Evolutionary conservation across 176 grass and related monocot species (phyloP), one percentile per base, ranked within the genome.

Genomic region (Bromus sterilis): DNA sequence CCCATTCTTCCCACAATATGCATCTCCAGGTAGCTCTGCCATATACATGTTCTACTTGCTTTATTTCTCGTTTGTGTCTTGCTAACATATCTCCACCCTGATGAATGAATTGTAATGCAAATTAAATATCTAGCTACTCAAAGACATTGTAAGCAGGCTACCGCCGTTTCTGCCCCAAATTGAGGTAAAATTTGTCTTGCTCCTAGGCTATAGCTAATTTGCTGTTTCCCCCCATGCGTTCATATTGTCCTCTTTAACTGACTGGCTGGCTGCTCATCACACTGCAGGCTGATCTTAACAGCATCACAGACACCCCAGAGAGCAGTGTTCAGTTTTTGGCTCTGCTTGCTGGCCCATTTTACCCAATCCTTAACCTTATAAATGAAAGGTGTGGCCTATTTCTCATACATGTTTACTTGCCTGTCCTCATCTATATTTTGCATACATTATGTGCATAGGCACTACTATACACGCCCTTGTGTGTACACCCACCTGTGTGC

Each of bases 321-420:
- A 89, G 56, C 78, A 94, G 79, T 35, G 81, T 93, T 46, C 85
- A 65, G 1, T 94, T 98, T 83, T 85, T 98, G 74, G 92, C 90
- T 72, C 86, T 94, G 81, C 92, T 98, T 83, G 92, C 90, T 85
- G 95, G 95, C 11, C 95, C 95, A 81, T 94, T 98, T 78, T 98
- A 91, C 80, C 92, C 95, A 4, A 89, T 98, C 74, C 90, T 98
- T 35, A 86, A 74, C 68, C 92, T 98, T 87, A 80, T 90, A 87
- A 93, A 87, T 62, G 90, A 98, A 88, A 98, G 95, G 95, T 98
- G 36, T 82, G 84, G 15, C 41, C 68, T 48, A 72, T 58, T 86
- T 61, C 60, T 84, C n/a, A 51, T 83, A 70, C 60, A 68, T 62
- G 53, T 31, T 74, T 74, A 62, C 21, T 59, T 89, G 31, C 11